Percentiles rank a stretch among this genome's conserved stretches.
phyloP scores from a whole-genome alignment of 352 stramenopile species.

The Poterioochromonas sp. region DNA sequence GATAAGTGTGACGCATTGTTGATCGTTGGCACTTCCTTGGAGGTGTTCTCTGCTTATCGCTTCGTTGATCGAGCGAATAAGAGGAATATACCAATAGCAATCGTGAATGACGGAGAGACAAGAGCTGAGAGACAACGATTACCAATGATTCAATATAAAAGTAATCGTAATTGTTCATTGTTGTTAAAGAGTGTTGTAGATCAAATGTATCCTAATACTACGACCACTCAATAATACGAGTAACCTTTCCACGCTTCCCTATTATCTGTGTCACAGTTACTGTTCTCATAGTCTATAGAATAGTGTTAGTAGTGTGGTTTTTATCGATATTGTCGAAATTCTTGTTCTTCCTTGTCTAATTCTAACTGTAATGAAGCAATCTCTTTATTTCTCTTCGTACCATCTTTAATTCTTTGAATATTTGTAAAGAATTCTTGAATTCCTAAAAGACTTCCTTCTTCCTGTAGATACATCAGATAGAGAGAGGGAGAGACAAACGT shows the following conservation, averaged over 20 bases:
- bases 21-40: background rate
- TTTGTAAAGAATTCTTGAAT: background rate
- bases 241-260: too few relatives aligned
- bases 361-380: too few relatives aligned
- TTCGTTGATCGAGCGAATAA: background rate
- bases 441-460: background rate
- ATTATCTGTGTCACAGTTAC: too few relatives aligned
- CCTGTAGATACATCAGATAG: background rate
- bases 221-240: too few relatives aligned
- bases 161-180: background rate
- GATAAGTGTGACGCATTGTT: background rate
- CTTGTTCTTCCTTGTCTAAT: too few relatives aligned
- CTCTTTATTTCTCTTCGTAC: background rate
- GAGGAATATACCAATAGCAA: background rate
- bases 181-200: background rate
- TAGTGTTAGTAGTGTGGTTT: too few relatives aligned
- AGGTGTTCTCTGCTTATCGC: background rate
- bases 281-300: too few relatives aligned
- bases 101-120: background rate
- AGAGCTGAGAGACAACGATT: background rate
- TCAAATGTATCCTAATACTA: too few relatives aligned
- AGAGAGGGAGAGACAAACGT: background rate
- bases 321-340: too few relatives aligned
- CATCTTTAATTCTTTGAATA: background rate
- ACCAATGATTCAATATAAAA: background rate